Percentiles rank a stretch among this genome's conserved stretches.
These are phyloP conservation scores for Sugiyamaella paludigena DNA, from an alignment of 1,139 yeast genomes.

Conservation along the genomic window DNA sequence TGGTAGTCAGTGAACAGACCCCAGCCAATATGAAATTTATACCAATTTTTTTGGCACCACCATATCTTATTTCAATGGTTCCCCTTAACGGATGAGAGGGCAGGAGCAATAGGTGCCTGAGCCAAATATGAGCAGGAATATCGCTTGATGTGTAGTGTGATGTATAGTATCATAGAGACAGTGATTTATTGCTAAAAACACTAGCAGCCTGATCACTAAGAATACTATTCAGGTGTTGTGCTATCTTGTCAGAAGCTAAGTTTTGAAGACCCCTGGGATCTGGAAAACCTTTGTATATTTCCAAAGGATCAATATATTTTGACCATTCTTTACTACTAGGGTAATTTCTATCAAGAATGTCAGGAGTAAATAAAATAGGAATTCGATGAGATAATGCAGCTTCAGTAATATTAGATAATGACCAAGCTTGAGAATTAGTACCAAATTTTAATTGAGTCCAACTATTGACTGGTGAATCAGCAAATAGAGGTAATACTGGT, in stretches of 20 bases:
- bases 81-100: no score
- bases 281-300: slow-evolving; percentile 4
- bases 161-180: no score
- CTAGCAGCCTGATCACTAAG: no score
- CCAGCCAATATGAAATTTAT: no score
- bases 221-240: no score
- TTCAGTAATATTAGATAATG: slow-evolving; percentile 3
- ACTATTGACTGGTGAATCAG: slow-evolving; percentile 7
- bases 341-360: slow-evolving; percentile 15
- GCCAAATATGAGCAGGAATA: no score
- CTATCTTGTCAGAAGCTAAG: not conserved
- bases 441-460: slow-evolving; percentile 13
- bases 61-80: no score
- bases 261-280: slow-evolving; percentile 6
- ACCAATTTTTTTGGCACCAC: no score
- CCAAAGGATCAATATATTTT: slow-evolving; percentile 9
- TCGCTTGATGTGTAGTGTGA: no score
- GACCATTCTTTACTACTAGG: slow-evolving; percentile 15
- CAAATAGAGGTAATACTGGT: slow-evolving; percentile 9
- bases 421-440: slow-evolving; percentile 5
- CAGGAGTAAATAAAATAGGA: slow-evolving; percentile 16
- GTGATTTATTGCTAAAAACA: no score
- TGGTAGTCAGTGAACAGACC: no score
- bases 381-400: slow-evolving; percentile 10
- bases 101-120: no score